A percentile compares a stretch with the other conserved stretches of the same genome.
Evolutionary conservation across 2,329 filamentous ascomycete genomes (phyloP).

Genomic region (Colletotrichum viniferum): DNA sequence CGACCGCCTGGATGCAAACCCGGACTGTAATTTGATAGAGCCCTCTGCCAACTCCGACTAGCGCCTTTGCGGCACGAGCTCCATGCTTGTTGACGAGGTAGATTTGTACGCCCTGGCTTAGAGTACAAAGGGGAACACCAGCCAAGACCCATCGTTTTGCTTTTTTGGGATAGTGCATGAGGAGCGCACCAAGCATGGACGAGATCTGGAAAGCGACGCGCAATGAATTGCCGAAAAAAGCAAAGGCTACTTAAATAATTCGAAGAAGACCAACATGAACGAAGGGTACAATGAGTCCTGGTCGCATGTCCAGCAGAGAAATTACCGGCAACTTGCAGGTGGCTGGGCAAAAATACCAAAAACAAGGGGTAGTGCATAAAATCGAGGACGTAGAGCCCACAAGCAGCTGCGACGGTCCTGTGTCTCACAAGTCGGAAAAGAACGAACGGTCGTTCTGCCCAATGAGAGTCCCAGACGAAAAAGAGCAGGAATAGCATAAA

Average conservation of each 20-base stretch:
- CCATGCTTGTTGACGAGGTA: background rate
- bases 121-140: background rate
- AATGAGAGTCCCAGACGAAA: no score
- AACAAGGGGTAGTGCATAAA: background rate
- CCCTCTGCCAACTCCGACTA: background rate
- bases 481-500: no score
- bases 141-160: background rate
- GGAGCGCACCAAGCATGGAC: background rate
- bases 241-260: no score
- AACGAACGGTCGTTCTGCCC: no score
- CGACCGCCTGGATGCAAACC: background rate
- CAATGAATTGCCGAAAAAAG: background rate
- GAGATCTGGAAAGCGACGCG: background rate
- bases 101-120: background rate
- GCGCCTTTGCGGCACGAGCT: background rate
- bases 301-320: background rate
- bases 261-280: background rate
- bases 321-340: background rate
- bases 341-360: background rate
- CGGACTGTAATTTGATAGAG: background rate
- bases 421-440: background rate
- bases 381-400: background rate
- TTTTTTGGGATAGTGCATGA: background rate
- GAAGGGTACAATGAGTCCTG: background rate
- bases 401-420: background rate